Conservation (phyloP, 1,284 basidiomycete genomes). For the Exobasidium rhododendri region DNA sequence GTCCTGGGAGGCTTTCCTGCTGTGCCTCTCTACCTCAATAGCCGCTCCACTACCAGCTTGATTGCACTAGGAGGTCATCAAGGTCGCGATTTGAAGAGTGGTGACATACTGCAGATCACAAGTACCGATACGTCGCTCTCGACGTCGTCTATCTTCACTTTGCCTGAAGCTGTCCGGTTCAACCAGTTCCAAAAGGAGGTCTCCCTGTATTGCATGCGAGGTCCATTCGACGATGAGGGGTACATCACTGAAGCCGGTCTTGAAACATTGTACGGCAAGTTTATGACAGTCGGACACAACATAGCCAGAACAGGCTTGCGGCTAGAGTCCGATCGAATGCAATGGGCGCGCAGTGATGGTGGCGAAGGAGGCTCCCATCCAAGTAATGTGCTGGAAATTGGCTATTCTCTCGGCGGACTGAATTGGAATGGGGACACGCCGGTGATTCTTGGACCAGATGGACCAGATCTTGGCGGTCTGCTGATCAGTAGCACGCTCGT, state of each 20-base stretch:
- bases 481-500: slow-evolving; percentile 60
- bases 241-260: slow-evolving; percentile 59
- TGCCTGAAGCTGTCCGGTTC: not conserved
- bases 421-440: slow-evolving; percentile 70
- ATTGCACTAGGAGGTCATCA: slow-evolving; percentile 52
- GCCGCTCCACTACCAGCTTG: slow-evolving; percentile 53
- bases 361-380: slow-evolving; percentile 72
- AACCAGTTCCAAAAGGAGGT: not conserved
- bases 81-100: slow-evolving; percentile 60
- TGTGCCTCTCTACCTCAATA: slow-evolving; percentile 63
- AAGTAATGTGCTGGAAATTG: slow-evolving; percentile 69
- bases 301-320: slow-evolving; percentile 55
- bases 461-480: slow-evolving; percentile 59
- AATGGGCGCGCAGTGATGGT: slow-evolving; percentile 65
- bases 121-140: not conserved
- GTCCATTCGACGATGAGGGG: slow-evolving; percentile 66
- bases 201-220: slow-evolving; percentile 62
- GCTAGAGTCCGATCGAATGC: slow-evolving; percentile 31
- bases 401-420: slow-evolving; percentile 64
- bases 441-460: slow-evolving; percentile 66
- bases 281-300: slow-evolving; percentile 27
- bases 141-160: not conserved
- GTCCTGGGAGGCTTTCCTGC: slow-evolving; percentile 65
- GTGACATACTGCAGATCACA: slow-evolving; percentile 35
- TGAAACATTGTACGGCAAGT: slow-evolving; percentile 15